A percentile compares a stretch with the other conserved stretches of the same genome.
Conservation (phyloP, 1,284 basidiomycete genomes). For the Thecaphora thlaspeos region DNA sequence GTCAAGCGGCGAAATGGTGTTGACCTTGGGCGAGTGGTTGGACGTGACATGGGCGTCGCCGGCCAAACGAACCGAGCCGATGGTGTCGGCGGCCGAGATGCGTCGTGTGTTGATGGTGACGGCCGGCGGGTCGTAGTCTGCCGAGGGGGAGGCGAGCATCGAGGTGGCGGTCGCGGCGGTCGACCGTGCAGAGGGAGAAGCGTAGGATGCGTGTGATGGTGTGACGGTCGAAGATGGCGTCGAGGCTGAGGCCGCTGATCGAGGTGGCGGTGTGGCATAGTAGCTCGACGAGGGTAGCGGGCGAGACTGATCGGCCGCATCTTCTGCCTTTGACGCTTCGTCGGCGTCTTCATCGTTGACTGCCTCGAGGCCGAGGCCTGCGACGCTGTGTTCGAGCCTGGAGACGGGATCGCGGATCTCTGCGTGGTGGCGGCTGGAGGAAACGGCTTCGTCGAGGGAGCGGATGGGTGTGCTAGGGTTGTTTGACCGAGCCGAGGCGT, state of each 20-base stretch:
- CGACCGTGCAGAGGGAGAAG: too few relatives aligned
- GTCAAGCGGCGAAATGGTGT: conserved; percentile 20
- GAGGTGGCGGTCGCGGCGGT: too few relatives aligned
- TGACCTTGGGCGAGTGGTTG: conserved; percentile 17
- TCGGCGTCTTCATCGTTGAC: conserved; percentile 3
- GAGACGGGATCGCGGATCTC: conserved; percentile 22
- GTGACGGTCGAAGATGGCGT: too few relatives aligned
- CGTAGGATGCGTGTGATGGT: too few relatives aligned
- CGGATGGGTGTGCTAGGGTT: conserved; percentile 10
- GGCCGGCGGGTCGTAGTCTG: conserved; percentile 3
- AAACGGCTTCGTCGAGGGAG: conserved; percentile 33
- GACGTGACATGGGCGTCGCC: conserved; percentile 5
- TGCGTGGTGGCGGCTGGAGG: conserved; percentile 9
- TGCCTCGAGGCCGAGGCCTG: conserved; percentile 1
- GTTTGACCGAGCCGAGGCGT: background rate
- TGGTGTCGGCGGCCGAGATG: conserved; percentile 32
- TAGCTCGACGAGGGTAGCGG: conserved; percentile 17
- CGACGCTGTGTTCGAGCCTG: conserved; percentile 16
- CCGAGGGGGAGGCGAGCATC: background rate
- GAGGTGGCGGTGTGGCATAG: conserved; percentile 29
- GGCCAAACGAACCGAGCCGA: conserved; percentile 21
- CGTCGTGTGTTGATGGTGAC: conserved; percentile 30
- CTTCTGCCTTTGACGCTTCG: background rate
- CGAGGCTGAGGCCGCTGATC: background rate
- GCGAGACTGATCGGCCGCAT: conserved; percentile 3